These are phyloP conservation scores for Chlorella vulgaris DNA, from an alignment of 139 green algal species.

Conservation along the genomic window DNA sequence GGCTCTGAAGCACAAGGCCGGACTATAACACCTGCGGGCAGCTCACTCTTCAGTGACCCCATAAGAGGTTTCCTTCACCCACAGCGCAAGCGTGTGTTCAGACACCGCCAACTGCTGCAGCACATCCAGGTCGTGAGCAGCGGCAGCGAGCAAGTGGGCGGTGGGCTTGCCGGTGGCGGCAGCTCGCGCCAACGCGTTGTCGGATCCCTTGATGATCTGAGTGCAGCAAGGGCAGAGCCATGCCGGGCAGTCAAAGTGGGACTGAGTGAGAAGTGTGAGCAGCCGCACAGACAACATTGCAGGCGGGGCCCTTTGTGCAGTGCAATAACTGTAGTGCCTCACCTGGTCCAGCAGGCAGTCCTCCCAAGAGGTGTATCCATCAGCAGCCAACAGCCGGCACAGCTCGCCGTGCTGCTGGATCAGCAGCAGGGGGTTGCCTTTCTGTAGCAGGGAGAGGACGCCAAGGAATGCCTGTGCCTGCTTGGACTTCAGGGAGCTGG, in stretches of 20 bases:
- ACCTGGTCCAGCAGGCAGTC: conserved; percentile 32
- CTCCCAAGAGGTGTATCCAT: conserved; percentile 8
- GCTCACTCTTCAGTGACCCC: background rate
- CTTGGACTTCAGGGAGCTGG: conserved; percentile 1
- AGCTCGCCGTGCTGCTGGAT: conserved; percentile 32
- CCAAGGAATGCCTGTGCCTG: conserved; percentile 32
- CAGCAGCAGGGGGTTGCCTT: conserved; percentile 17
- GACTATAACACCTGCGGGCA: no score
- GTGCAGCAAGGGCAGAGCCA: background rate
- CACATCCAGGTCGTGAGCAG: conserved; percentile 22
- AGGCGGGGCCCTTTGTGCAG: no score
- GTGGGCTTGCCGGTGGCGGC: conserved; percentile 19
- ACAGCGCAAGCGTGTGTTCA: conserved; percentile 21
- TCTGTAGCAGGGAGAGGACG: conserved; percentile 35
- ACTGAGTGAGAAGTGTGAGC: background rate
- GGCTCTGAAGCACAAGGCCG: no score
- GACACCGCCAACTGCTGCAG: conserved; percentile 38
- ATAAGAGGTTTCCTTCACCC: conserved; percentile 22
- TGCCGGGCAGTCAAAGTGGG: background rate
- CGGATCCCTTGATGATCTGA: conserved; percentile 22
- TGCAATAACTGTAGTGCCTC: no score
- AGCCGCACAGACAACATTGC: background rate
- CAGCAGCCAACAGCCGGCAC: conserved; percentile 12
- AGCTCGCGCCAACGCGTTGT: conserved; percentile 30
- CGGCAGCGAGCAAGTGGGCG: background rate